These are phyloP conservation scores for Globisporangium heterothallicum DNA, from an alignment of 352 stramenopile species.

Conservation along the genomic window DNA sequence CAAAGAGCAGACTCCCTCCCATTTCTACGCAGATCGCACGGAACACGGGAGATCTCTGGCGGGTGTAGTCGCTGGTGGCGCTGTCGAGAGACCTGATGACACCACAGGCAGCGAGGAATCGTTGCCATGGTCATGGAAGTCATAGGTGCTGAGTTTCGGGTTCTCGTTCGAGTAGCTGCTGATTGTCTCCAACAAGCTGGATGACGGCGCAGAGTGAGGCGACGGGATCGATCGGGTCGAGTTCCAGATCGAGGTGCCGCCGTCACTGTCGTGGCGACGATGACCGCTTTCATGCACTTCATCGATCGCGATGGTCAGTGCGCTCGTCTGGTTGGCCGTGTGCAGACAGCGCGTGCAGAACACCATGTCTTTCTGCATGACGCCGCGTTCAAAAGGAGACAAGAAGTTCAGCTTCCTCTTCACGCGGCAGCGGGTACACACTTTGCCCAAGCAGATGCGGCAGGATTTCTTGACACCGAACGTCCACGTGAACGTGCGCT, in stretches of 20 bases:
- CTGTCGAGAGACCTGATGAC: neutral
- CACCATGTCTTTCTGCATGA: slow-evolving; percentile 30
- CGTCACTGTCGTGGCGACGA: neutral
- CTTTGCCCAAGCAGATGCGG: slow-evolving; percentile 21
- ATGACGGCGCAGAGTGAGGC: neutral
- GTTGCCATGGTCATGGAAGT: neutral
- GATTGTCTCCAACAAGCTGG: slow-evolving; percentile 1
- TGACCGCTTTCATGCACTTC: slow-evolving; percentile 16
- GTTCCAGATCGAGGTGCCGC: slow-evolving; percentile 2
- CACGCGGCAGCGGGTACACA: slow-evolving; percentile 30
- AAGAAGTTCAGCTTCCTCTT: slow-evolving; percentile 31
- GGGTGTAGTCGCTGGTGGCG: neutral
- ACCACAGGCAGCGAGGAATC: neutral
- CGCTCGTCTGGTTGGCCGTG: slow-evolving; percentile 22
- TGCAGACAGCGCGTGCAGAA: slow-evolving; percentile 34
- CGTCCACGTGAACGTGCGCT: neutral
- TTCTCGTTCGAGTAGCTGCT: slow-evolving; percentile 1
- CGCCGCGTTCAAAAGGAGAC: slow-evolving; percentile 22
- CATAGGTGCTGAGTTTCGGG: neutral
- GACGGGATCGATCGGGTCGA: neutral
- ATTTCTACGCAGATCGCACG: too few relatives aligned
- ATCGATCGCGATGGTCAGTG: slow-evolving; percentile 21
- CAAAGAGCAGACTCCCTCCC: neutral
- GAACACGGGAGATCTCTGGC: neutral
- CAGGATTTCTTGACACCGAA: slow-evolving; percentile 24